Base-by-base conservation (phyloP, 2,329 filamentous ascomycete genomes). In the Beauveria bassiana region DNA sequence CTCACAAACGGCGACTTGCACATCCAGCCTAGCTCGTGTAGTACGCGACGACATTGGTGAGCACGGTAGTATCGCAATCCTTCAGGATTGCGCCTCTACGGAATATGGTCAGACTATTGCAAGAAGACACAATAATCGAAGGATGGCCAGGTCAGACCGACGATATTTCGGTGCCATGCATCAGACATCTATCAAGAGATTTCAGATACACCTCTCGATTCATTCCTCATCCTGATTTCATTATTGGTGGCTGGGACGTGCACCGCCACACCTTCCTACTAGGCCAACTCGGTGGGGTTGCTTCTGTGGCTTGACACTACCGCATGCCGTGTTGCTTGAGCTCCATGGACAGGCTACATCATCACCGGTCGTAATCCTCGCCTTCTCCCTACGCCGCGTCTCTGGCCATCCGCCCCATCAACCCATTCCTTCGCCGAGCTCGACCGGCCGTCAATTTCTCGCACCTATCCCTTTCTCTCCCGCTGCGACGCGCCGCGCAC, bases 341-440 rank as follows among this genome's bases (percentile, higher is more conserved):
- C 57, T 49, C 50, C 10, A 38, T 40, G 18, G 68, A 64, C 66
- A 64, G 66, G 68, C 68, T 70, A 66, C 69, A 70, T 70, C 68
- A 70, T 69, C 68, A 69, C 59, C 66, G 63, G 68, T 65, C 62
- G 66, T 52, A 31, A 52, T 47, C 40, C 66, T 68, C 65, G 62
- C 64, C 67, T 65, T 67, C 62, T 61, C 64, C 63, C 62, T 65
- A 56, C 57, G 40, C 47, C 28, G 42, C 50, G 38, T 49, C 43
- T 47, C 47, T 58, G 52, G 40, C 20, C 47, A 55, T 49, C 52
- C 55, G 40, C 46, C 52, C 50, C 57, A 60, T 67, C 64, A 45
- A 43, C 59, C 49, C 50, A 42, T 42, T 49, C n/a, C 42, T 50
- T 43, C 42, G 43, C 42, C 61, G 60, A 65, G 61, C 49, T 55